These are phyloP conservation scores for Phyllosticta capitalensis DNA, from an alignment of 2,329 filamentous ascomycete species.

Conservation along the genomic window DNA sequence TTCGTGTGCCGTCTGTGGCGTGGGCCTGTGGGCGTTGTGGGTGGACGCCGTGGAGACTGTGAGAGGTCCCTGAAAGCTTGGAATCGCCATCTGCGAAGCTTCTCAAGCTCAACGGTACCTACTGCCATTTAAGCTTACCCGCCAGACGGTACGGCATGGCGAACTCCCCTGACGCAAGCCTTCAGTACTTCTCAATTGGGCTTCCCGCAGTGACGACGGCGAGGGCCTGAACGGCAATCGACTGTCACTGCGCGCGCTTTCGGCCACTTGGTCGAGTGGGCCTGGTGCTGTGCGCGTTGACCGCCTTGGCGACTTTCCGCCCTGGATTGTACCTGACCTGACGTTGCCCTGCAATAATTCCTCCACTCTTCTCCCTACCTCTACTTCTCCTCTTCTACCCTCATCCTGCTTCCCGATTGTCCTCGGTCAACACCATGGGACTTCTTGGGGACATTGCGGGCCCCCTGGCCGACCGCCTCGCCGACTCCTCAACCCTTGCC, in stretches of 20 bases:
- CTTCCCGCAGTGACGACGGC: neutral
- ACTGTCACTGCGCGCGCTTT: neutral
- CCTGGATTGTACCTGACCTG: conserved; percentile 5
- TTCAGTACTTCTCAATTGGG: too few relatives aligned
- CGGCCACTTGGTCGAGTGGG: neutral
- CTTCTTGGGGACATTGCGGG: conserved; percentile 40
- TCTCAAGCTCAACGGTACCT: neutral
- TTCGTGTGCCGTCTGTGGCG: neutral
- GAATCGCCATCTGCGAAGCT: neutral
- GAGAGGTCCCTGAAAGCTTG: neutral
- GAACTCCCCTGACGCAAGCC: neutral
- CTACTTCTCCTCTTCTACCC: conserved; percentile 3
- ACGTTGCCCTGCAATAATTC: neutral
- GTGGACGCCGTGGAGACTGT: too few relatives aligned
- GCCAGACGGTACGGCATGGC: neutral
- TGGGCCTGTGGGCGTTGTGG: neutral
- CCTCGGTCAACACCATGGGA: conserved; percentile 37
- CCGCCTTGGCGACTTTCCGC: conserved; percentile 7
- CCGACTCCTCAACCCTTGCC: conserved; percentile 32
- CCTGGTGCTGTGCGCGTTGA: conserved; percentile 2
- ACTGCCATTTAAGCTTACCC: neutral
- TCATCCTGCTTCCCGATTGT: neutral
- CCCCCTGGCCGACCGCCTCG: conserved; percentile 38
- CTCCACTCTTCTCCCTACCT: conserved; percentile 1
- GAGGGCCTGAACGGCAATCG: neutral